Evolutionary conservation across 2,329 filamentous ascomycete species (phyloP), one percentile per base, ranked within the genome.

Genomic region (Eurotiales sp.): DNA sequence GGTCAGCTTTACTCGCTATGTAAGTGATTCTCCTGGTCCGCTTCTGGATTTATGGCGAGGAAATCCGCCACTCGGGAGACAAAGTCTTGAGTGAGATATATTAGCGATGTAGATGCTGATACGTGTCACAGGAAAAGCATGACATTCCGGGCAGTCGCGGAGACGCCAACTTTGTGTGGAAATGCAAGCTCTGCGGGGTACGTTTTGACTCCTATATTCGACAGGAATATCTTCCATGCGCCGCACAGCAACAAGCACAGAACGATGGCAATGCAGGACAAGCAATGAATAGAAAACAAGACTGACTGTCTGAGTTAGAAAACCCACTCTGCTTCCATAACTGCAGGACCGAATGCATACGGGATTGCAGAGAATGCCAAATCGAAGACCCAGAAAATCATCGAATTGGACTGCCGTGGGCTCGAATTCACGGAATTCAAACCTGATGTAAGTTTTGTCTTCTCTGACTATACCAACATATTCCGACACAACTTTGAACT

Each of bases 101-200:
- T n/a, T n/a, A n/a, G n/a, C n/a, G n/a, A n/a, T n/a, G n/a, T n/a
- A n/a, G 8, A 19, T 45, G 19, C 47, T 50, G 39, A 50, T 21
- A 27, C 15, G 2, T 2, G 7, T 19, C 11, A 3, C 56, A 96
- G 90, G 92, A 97, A 67, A 80, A 78, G 64, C 91, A 95, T 66
- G 90, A 96, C 58, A 84, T 96, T 69, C 93, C 89, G 57, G 91
- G 91, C 30, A 96, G 91, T 69, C 83, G 90, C 64, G 93, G 93
- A 58, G 91, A 97, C 71, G 93, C 93, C 55, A 97, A 97, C 72
- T 99, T 99, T 71, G 93, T 99, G n/a, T 99, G 93, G 92, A 91
- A 85, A 70, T 99, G 93, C 80, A 96, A 95, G 73, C 92, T 93
- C 67, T 99, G 93, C 84, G 95, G 93, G 82, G 90, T 93, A 59